These are phyloP conservation scores for Kuraishia ogatae DNA, from an alignment of 805 yeast species.

Conservation along the genomic window DNA sequence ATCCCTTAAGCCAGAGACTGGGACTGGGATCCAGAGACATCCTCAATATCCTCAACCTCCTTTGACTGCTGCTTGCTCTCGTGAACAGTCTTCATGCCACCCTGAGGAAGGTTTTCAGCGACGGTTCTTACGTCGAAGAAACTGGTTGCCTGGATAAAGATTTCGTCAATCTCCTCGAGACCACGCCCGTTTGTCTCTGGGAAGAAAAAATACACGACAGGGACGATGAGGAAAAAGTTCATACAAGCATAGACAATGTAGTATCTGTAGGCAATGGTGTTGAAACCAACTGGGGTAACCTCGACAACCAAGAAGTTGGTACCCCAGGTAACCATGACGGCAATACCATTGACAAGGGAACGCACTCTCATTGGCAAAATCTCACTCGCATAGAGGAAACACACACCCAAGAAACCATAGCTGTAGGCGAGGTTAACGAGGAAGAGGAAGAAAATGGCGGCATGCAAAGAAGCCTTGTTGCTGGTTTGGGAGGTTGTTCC, in stretches of 20 bases:
- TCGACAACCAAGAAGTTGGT: conserved; percentile 50
- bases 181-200: conserved; percentile 40
- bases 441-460: conserved; percentile 39
- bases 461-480: conserved; percentile 26
- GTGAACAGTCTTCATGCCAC: conserved; percentile 19
- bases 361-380: conserved; percentile 40
- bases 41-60: conserved; percentile 45
- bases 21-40: conserved; percentile 26
- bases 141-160: conserved; percentile 11
- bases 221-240: conserved; percentile 16
- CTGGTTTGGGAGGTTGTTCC: conserved; percentile 18
- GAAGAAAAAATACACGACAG: conserved; percentile 31
- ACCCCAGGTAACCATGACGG: conserved; percentile 52
- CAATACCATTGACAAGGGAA: conserved; percentile 42
- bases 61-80: conserved; percentile 49
- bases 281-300: conserved; percentile 37
- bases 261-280: conserved; percentile 29
- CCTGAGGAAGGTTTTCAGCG: background rate
- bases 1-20: background rate
- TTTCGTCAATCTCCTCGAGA: conserved; percentile 35
- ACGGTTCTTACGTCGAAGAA: background rate
- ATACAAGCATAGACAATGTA: conserved; percentile 31
- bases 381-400: conserved; percentile 56
- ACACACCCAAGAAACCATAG: conserved; percentile 35
- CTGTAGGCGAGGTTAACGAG: conserved; percentile 40